Percentiles rank a stretch among this genome's conserved stretches.
These are phyloP conservation scores for Tetragonia tetragonoides DNA, from an alignment of 148 eudicot genomes.

Conservation along the genomic window DNA sequence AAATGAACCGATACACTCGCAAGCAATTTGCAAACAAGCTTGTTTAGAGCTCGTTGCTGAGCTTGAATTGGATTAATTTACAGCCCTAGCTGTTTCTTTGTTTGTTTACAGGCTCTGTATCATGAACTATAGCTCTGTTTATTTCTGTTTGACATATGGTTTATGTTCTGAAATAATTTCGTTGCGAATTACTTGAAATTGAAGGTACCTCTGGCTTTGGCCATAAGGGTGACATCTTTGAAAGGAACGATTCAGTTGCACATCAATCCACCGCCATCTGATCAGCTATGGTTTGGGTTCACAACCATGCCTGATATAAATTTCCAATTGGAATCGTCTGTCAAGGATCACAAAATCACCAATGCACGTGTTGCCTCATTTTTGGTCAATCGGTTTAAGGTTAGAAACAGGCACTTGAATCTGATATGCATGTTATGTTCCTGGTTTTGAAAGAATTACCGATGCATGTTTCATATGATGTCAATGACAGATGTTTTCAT, in stretches of 20 bases:
- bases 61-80: too few relatives aligned
- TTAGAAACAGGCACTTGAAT: slow-evolving; percentile 24
- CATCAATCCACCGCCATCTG: slow-evolving; percentile 95
- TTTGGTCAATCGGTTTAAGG: slow-evolving; percentile 83
- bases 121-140: not conserved
- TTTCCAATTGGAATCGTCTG: slow-evolving; percentile 74
- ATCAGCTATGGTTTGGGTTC: slow-evolving; percentile 90
- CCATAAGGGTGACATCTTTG: slow-evolving; percentile 67
- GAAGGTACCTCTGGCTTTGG: slow-evolving; percentile 86
- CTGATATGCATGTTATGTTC: not conserved
- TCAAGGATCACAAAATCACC: slow-evolving; percentile 83
- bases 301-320: slow-evolving; percentile 84
- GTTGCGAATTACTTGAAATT: not conserved
- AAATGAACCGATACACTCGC: too few relatives aligned
- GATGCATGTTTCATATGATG: not conserved
- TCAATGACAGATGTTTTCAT: not conserved
- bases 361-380: slow-evolving; percentile 66
- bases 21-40: too few relatives aligned
- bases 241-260: slow-evolving; percentile 73
- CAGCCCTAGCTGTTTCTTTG: not conserved
- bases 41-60: too few relatives aligned
- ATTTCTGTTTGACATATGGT: not conserved
- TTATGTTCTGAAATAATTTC: not conserved
- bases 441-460: not conserved
- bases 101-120: not conserved